Evolutionary conservation across 768 basidiomycete species (phyloP).

Genomic region (Dioszegia hungarica): DNA sequence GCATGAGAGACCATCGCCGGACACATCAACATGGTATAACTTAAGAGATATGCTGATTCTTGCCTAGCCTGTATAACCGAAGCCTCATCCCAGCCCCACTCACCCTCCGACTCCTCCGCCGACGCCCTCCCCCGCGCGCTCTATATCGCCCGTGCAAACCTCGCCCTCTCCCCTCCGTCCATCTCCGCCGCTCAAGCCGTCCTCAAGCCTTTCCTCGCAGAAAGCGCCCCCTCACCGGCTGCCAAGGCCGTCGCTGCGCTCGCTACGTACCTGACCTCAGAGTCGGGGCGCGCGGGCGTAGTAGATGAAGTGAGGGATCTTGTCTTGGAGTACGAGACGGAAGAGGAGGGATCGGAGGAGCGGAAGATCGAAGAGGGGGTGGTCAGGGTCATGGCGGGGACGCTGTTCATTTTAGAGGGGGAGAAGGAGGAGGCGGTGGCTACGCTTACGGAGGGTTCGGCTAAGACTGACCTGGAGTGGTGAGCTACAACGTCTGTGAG

Average conservation of each 20-base stretch:
- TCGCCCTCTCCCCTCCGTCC: conserved; percentile 34
- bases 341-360: conserved; percentile 55
- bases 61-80: conserved; percentile 42
- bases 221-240: conserved; percentile 18
- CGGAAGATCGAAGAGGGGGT: conserved; percentile 62
- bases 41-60: too few species aligned
- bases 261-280: conserved; percentile 66
- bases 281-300: conserved; percentile 49
- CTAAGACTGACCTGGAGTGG: conserved; percentile 80
- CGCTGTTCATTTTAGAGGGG: conserved; percentile 73
- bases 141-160: conserved; percentile 47
- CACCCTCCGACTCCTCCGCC: conserved; percentile 20
- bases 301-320: conserved; percentile 81
- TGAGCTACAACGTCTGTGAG: conserved; percentile 51
- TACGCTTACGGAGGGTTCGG: conserved; percentile 65
- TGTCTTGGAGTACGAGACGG: conserved; percentile 75
- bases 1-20: too few species aligned
- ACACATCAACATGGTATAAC: too few species aligned
- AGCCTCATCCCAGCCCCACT: conserved; percentile 32
- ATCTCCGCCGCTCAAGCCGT: conserved; percentile 18
- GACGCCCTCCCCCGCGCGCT: conserved; percentile 37
- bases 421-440: conserved; percentile 91
- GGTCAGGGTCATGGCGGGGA: conserved; percentile 77
- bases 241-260: conserved; percentile 61
- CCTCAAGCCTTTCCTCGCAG: conserved; percentile 21